Evolutionary conservation across 371 early-diverging fungal species (phyloP).

Genomic region (Capillidium heterosporum): DNA sequence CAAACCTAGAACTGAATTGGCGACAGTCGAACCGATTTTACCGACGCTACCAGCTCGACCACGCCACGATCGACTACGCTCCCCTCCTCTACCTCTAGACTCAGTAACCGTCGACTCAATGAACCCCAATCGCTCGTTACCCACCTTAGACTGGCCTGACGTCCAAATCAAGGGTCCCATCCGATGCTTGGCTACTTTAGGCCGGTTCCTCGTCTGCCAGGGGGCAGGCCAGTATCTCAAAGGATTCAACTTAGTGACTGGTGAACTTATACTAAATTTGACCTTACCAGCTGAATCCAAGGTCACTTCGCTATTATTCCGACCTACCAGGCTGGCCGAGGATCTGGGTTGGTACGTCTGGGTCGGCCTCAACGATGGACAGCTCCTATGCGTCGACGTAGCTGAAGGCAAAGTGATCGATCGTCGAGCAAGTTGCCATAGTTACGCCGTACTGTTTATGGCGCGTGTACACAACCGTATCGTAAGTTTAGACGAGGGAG

Average conservation of each 20-base stretch:
- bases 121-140: not conserved
- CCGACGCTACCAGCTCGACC: not conserved
- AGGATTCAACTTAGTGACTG: not conserved
- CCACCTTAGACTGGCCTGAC: not conserved
- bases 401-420: constrained; percentile 22
- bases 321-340: constrained; percentile 15
- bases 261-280: not conserved
- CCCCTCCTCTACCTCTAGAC: not conserved
- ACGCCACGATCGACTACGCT: not conserved
- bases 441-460: constrained; percentile 35
- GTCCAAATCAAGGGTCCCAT: not conserved
- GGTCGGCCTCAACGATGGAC: constrained; percentile 34
- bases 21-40: not conserved
- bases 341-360: constrained; percentile 36
- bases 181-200: not conserved
- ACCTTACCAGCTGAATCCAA: not conserved
- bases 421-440: constrained; percentile 29
- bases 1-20: too few species aligned
- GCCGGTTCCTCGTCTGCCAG: not conserved
- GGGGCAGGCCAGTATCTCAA: not conserved
- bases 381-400: constrained; percentile 26
- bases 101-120: not conserved
- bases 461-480: constrained; percentile 33
- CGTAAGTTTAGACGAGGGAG: constrained; percentile 60
- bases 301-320: constrained; percentile 11